Evolutionary conservation across 192 early-diverging fungal genomes (phyloP).

Genomic region (Coemansia umbellata): DNA sequence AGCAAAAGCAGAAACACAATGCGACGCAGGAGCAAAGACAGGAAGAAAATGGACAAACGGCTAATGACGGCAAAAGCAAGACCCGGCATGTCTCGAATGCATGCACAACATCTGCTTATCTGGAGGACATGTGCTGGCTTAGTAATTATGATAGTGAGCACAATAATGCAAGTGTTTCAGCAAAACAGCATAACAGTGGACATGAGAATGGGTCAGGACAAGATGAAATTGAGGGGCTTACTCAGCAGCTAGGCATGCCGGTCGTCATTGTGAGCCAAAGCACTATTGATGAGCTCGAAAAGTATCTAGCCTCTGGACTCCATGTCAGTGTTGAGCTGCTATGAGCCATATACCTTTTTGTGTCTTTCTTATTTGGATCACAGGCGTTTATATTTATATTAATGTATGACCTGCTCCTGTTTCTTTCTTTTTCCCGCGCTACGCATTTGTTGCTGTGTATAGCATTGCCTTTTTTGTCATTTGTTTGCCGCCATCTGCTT

Average conservation of each 20-base stretch:
- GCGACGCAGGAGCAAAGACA: background rate
- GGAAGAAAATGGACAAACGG: background rate
- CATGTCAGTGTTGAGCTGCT: slow-evolving; percentile 30
- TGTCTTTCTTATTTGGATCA: background rate
- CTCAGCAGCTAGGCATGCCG: slow-evolving; percentile 20
- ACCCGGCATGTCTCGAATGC: background rate
- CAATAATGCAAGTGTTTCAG: background rate
- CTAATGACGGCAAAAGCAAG: background rate
- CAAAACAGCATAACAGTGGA: background rate
- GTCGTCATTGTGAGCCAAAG: slow-evolving; percentile 29
- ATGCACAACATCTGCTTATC: background rate
- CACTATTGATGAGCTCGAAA: slow-evolving; percentile 31
- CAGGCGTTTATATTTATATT: background rate
- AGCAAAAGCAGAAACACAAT: background rate
- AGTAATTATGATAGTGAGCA: background rate
- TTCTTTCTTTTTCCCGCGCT: background rate
- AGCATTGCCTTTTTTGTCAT: background rate
- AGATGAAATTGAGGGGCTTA: background rate
- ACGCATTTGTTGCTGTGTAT: background rate
- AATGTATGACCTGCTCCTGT: slow-evolving; percentile 2
- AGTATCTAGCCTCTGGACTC: slow-evolving; percentile 24
- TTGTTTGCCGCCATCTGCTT: background rate
- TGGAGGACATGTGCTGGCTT: background rate
- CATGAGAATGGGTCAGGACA: background rate
- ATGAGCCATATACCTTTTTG: background rate